Evolutionary conservation across 164 flowering plant species (phyloP), one percentile per base, ranked within the genome.

Genomic region (Santalum album): DNA sequence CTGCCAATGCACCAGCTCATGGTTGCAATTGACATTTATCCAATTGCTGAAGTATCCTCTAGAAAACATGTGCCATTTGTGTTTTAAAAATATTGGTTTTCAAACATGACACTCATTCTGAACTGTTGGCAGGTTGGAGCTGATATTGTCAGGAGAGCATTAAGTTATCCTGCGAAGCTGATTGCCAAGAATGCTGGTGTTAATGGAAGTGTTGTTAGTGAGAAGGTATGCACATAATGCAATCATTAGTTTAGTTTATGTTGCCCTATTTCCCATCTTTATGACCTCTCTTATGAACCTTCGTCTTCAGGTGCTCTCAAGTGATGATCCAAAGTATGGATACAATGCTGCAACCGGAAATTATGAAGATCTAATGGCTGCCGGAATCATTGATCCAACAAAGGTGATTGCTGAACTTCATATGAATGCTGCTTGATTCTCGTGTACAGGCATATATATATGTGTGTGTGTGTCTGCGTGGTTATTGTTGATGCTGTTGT

Each of bases 131-230:
- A 92, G 99, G 94, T 92, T 47, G 99, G 99, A 6, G 99, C 99
- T 18, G 96, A 90, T n/a, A 90, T 92, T 54, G 97, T 92, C 5
- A 92, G 68, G 58, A 81, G 96, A 76, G 96, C 99, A 14, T 54
- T 92, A 65, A 75, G 96, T 58, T 92, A 92, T 59, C 99, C 97
- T 7, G 58, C 90, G 72, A 92, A 92, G 69, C 56, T 92, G 55
- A 92, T 92, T 62, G 99, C 99, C 42, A 92, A 92, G 70, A 92
- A 92, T 74, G 99, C 99, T 9, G 99, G 99, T 64, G 99, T 81
- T 19, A 92, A 90, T 69, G 99, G 99, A 55, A 92, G 99, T 66
- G 99, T 92, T 17, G 99, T 92, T 52, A 77, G 82, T 65, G 99
- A 92, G 71, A 92, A 90, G 95, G 98, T 87, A 68, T 36, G 20